A percentile compares a stretch with the other conserved stretches of the same genome.
Conservation (phyloP, 176 grass and related monocot genomes). For the Cenchrus americanus region DNA sequence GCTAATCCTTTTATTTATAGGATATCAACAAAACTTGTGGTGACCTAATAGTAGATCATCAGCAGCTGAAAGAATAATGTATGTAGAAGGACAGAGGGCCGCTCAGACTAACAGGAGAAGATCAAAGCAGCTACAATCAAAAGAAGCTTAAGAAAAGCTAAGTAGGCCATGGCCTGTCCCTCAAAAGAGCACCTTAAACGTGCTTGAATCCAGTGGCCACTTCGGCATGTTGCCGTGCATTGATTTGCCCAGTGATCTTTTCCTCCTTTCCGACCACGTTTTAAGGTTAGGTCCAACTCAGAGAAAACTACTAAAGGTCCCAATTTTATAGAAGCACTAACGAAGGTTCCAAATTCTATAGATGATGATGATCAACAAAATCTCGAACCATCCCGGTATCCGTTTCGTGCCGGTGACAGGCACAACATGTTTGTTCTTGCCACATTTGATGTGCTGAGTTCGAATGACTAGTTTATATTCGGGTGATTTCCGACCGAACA, state of each 20-base stretch:
- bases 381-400: background rate
- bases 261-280: conserved; percentile 15
- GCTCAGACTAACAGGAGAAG: conserved; percentile 7
- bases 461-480: background rate
- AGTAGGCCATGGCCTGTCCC: conserved; percentile 8
- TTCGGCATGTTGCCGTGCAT: conserved; percentile 20
- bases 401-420: background rate
- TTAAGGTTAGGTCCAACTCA: conserved; percentile 32
- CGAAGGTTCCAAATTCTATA: conserved; percentile 10
- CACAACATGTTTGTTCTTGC: background rate
- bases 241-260: conserved; percentile 4
- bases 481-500: background rate
- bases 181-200: conserved; percentile 43
- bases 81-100: background rate
- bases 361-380: background rate
- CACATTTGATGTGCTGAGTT: background rate
- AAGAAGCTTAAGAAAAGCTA: conserved; percentile 35
- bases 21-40: background rate
- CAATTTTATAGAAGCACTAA: conserved; percentile 18
- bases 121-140: background rate
- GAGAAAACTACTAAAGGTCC: background rate
- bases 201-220: conserved; percentile 64
- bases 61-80: background rate
- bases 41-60: background rate
- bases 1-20: background rate